A percentile compares a stretch with the other conserved stretches of the same genome.
Conservation (phyloP, 495 filamentous ascomycete species). For the Trichoderma reesei region DNA sequence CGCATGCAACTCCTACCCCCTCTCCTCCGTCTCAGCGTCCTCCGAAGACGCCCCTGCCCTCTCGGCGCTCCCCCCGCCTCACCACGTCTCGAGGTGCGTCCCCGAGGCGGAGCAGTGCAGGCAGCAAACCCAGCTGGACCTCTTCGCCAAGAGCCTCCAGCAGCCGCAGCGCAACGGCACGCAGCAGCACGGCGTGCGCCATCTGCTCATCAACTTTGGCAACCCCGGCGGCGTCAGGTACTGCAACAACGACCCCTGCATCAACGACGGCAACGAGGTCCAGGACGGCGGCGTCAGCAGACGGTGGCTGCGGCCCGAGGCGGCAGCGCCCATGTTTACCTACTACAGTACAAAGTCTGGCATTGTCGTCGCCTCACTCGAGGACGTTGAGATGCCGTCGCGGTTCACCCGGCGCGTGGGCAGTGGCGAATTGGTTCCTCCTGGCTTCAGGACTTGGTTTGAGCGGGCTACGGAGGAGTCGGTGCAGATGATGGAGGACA, state of each 20-base stretch:
- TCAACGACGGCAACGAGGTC: neutral
- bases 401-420: neutral
- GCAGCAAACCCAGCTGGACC: neutral
- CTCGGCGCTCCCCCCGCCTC: neutral
- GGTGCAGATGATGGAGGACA: neutral
- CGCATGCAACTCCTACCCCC: neutral
- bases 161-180: neutral
- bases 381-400: neutral
- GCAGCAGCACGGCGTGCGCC: neutral
- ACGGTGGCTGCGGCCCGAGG: neutral
- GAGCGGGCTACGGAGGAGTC: neutral
- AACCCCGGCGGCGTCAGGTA: neutral
- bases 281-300: neutral
- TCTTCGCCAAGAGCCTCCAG: neutral
- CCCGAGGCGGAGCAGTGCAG: neutral
- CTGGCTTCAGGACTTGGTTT: neutral
- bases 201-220: constrained; percentile 1
- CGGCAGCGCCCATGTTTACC: neutral
- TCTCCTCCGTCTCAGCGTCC: neutral
- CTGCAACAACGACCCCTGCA: constrained; percentile 1
- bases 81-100: neutral
- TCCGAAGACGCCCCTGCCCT: neutral
- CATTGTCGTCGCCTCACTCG: neutral
- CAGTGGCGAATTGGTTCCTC: neutral
- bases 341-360: neutral